Evolutionary conservation across 352 stramenopile species (phyloP), one percentile per base, ranked within the genome.

Genomic region (Globisporangium paroecandrum): DNA sequence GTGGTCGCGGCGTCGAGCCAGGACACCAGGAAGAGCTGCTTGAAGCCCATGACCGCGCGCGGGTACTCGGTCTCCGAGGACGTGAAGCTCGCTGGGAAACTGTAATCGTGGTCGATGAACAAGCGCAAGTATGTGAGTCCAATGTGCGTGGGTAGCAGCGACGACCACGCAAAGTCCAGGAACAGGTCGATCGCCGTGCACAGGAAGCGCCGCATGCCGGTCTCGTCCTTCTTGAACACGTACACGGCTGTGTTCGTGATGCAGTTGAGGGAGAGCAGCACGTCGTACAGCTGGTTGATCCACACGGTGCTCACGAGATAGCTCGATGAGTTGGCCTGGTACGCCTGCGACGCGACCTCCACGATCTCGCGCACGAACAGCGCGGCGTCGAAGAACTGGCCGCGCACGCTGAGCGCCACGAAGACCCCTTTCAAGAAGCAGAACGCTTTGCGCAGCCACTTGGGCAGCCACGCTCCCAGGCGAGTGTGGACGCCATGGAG

Each of bases 201-300:
- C 29, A 76, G 53, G 32, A 78, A 74, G 0, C 72, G 58, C 9
- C 72, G 65, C 7, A 71, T 57, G 13, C 72, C 72, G 4, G 62
- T 64, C 29, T 76, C 41, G 1, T 78, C 58, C 13, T 58, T n/a
- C 29, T 72, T 69, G 38, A 76, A 43, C 20, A 65, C 25, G 53
- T 76, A 65, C 8, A 76, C 69, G 2, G 60, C 59, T 1, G 65
- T 76, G 55, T 71, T 77, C 4, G 73, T 55, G 25, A 65, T 53
- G 47, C 70, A 77, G 38, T 77, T 79, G 60, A 75, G 27, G 32
- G 68, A 76, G 1, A 79, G 55, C 10, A 77, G 38, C 4, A 59
- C 51, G 0, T 57, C 68, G 36, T 76, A 79, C 20, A 75, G 64
- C 59, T 79, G 68, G 49, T 77, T 79, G 9, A 79, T 74, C 73